Conservation (phyloP, 306 rosid genomes). For the Rosa lucieae region DNA sequence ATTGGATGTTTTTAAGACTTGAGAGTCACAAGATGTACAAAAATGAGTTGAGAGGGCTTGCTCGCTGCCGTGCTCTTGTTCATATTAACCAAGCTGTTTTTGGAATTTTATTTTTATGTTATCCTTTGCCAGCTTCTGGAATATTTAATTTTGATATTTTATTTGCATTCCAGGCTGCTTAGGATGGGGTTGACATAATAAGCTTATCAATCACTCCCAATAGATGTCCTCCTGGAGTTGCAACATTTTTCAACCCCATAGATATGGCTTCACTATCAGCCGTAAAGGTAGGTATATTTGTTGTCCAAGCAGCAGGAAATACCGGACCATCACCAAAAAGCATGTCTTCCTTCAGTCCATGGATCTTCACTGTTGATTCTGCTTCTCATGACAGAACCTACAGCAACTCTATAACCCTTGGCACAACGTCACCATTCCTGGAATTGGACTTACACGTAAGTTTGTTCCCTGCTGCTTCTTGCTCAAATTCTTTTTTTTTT, state of each 20-base stretch:
- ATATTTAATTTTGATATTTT: conserved; percentile 1
- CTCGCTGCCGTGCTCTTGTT: too few species aligned
- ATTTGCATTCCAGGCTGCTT: conserved; percentile 74
- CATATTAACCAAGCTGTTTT: too few species aligned
- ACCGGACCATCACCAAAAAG: conserved; percentile 97
- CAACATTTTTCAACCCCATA: conserved; percentile 94
- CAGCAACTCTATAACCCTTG: conserved; percentile 24
- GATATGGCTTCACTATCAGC: conserved; percentile 97
- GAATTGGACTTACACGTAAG: conserved; percentile 95
- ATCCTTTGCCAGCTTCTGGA: neutral
- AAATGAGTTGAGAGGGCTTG: too few species aligned
- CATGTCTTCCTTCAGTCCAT: conserved; percentile 95
- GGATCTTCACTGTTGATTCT: conserved; percentile 93
- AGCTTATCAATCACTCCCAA: conserved; percentile 93
- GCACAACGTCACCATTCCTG: conserved; percentile 72
- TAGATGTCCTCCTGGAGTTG: conserved; percentile 94
- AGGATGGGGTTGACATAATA: conserved; percentile 88
- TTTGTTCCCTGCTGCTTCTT: conserved; percentile 17
- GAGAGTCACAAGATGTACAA: too few species aligned
- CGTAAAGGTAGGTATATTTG: conserved; percentile 87
- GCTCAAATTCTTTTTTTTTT: too few species aligned
- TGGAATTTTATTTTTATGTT: conserved; percentile 1
- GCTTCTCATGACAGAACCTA: conserved; percentile 80
- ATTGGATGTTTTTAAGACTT: too few species aligned
- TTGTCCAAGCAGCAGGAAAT: conserved; percentile 98